phyloP scores from a whole-genome alignment of 106 monocot species.

The Allium fistulosum region DNA sequence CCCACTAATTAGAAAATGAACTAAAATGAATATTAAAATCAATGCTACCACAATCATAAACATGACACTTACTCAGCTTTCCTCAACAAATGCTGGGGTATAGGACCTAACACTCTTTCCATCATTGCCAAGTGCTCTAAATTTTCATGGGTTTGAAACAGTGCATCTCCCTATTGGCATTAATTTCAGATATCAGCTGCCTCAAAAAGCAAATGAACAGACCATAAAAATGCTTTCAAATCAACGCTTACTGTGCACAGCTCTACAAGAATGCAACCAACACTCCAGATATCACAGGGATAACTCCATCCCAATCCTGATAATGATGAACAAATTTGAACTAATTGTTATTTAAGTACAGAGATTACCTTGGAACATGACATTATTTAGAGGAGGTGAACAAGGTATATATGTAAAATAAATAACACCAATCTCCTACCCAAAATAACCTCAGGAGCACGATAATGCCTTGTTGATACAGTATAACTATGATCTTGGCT shows the following conservation, averaged over 20 bases:
- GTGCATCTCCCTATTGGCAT: constrained; percentile 50
- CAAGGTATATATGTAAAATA: no score
- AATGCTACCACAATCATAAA: background rate
- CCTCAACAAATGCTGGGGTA: constrained; percentile 64
- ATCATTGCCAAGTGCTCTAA: constrained; percentile 91
- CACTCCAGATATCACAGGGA: constrained; percentile 72
- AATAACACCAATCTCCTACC: constrained; percentile 14
- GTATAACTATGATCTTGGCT: constrained; percentile 20
- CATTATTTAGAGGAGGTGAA: background rate
- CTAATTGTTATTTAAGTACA: background rate
- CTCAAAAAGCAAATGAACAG: background rate
- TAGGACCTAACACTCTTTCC: constrained; percentile 76
- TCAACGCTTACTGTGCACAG: constrained; percentile 46
- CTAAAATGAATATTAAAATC: no score
- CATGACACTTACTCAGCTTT: constrained; percentile 54
- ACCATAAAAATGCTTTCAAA: background rate
- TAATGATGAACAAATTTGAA: background rate
- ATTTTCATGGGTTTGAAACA: constrained; percentile 91
- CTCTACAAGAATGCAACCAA: constrained; percentile 69
- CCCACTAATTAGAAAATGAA: background rate
- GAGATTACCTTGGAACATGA: background rate
- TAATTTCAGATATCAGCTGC: background rate
- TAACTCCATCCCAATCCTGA: constrained; percentile 69
- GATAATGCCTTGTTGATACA: constrained; percentile 45
- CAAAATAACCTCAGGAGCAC: constrained; percentile 62